Evolutionary conservation across 257 asterid species (phyloP).

Genomic region (Solanum stenotomum): DNA sequence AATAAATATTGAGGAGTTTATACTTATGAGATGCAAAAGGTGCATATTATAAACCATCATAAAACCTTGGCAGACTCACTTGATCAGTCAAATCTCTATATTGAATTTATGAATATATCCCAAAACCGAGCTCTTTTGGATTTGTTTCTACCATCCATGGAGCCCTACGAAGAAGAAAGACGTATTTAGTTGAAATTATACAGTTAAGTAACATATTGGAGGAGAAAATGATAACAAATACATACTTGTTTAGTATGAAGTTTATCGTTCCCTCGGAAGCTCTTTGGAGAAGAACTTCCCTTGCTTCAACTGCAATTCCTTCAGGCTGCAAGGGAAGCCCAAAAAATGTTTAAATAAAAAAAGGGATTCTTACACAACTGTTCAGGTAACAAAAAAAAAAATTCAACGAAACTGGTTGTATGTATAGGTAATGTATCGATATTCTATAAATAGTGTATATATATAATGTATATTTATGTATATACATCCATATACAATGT

Average conservation of each 20-base stretch:
- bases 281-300: conserved; percentile 66
- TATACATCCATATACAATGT: background rate
- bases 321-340: conserved; percentile 43
- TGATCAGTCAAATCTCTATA: background rate
- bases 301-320: conserved; percentile 77
- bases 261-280: conserved; percentile 82
- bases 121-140: conserved; percentile 85
- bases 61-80: background rate
- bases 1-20: background rate
- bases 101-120: conserved; percentile 35
- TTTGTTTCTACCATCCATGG: conserved; percentile 97
- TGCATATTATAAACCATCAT: background rate
- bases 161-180: conserved; percentile 37
- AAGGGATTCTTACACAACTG: background rate
- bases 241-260: conserved; percentile 41
- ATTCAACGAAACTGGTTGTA: background rate
- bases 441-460: background rate
- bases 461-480: no score
- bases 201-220: background rate
- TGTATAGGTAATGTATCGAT: background rate
- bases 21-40: background rate
- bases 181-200: background rate
- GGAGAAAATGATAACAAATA: background rate
- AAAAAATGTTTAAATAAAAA: background rate
- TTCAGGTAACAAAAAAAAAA: background rate